These are phyloP conservation scores for Berkeleyomyces basicola DNA, from an alignment of 2,329 filamentous ascomycete species.

Conservation along the genomic window DNA sequence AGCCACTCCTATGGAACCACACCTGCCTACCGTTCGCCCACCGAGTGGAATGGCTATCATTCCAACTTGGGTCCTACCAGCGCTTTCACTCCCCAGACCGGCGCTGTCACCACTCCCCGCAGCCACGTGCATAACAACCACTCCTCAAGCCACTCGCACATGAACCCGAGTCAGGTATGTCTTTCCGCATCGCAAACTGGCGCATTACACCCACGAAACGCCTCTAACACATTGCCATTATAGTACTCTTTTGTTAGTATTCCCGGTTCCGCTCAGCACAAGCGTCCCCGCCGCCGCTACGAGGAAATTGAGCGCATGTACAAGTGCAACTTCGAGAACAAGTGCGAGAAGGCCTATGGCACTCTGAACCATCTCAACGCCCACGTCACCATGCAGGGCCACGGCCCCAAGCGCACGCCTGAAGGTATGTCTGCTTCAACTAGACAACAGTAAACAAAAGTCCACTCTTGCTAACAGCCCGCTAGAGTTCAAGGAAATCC, in stretches of 20 bases:
- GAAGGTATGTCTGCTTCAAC: slow-evolving; percentile 53
- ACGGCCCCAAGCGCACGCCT: slow-evolving; percentile 83
- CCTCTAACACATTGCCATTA: not conserved
- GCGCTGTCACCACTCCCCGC: not conserved
- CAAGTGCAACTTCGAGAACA: slow-evolving; percentile 87
- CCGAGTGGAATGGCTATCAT: not conserved
- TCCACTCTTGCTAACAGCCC: not conserved
- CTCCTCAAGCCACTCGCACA: not conserved
- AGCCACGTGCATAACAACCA: not conserved
- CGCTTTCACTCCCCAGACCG: not conserved
- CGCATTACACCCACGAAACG: too few relatives aligned
- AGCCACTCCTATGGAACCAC: not conserved
- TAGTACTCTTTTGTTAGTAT: slow-evolving; percentile 90
- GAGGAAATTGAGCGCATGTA: slow-evolving; percentile 99
- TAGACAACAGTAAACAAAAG: not conserved
- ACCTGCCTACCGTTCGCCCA: not conserved
- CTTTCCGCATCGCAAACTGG: not conserved
- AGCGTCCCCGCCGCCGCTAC: slow-evolving; percentile 80
- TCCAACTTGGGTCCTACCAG: not conserved
- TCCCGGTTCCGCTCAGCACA: slow-evolving; percentile 91
- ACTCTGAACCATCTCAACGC: slow-evolving; percentile 95
- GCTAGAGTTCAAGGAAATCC: slow-evolving; percentile 94
- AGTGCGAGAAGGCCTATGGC: slow-evolving; percentile 96
- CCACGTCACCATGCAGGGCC: slow-evolving; percentile 97
- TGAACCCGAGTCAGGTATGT: not conserved